Percentiles rank a stretch among this genome's conserved stretches.
These are phyloP conservation scores for Macrolepiota fuliginosa DNA, from an alignment of 768 basidiomycete species.

Conservation along the genomic window DNA sequence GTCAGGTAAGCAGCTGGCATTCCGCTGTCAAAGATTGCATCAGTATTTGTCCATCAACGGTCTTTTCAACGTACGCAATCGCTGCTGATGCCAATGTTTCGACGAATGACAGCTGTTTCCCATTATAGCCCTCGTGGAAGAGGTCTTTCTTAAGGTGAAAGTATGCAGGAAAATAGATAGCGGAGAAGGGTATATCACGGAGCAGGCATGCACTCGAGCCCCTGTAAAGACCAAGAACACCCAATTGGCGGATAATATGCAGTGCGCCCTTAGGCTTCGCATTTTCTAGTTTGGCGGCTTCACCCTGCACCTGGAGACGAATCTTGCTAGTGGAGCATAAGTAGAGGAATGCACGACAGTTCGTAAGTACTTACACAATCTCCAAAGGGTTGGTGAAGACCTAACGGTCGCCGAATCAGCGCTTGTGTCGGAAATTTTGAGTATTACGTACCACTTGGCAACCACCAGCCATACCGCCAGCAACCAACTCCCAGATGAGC, in stretches of 20 bases:
- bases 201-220: constrained; percentile 92
- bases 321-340: constrained; percentile 64
- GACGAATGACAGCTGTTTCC: constrained; percentile 86
- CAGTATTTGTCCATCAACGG: constrained; percentile 19
- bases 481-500: constrained; percentile 85
- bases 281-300: constrained; percentile 86
- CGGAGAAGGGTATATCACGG: constrained; percentile 96
- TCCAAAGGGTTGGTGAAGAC: constrained; percentile 97
- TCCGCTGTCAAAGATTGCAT: constrained; percentile 56
- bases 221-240: constrained; percentile 89
- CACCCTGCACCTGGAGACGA: constrained; percentile 92
- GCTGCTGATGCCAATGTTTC: constrained; percentile 86
- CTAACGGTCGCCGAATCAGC: constrained; percentile 37
- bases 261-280: constrained; percentile 79
- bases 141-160: constrained; percentile 89
- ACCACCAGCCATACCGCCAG: constrained; percentile 92
- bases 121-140: constrained; percentile 94
- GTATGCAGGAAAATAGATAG: constrained; percentile 88
- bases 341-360: constrained; percentile 2
- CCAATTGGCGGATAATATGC: constrained; percentile 92
- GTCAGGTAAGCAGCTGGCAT: constrained; percentile 97
- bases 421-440: neutral
- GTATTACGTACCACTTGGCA: constrained; percentile 87
- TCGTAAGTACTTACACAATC: constrained; percentile 67
- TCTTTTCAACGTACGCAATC: constrained; percentile 58